Percentiles rank a stretch among this genome's conserved stretches.
Evolutionary conservation across 257 asterid species (phyloP).

Genomic region (Phtheirospermum japonicum): DNA sequence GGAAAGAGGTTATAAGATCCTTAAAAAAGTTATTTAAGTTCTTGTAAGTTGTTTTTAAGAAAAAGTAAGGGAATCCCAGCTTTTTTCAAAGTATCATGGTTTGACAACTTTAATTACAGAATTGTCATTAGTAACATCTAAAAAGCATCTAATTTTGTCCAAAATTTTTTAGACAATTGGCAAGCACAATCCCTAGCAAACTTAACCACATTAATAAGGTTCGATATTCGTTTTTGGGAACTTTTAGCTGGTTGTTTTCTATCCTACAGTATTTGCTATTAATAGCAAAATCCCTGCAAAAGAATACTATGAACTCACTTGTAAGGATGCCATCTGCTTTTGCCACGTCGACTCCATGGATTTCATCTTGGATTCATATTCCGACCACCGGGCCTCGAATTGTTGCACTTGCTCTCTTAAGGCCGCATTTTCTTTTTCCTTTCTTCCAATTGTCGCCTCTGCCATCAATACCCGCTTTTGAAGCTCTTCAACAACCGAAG

Average conservation of each 20-base stretch:
- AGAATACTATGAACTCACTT: conserved; percentile 40
- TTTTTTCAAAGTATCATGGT: neutral
- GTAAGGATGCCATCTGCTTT: conserved; percentile 58
- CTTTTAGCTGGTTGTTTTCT: conserved; percentile 2
- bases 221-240: neutral
- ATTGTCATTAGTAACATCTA: neutral
- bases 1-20: too few relatives aligned
- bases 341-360: conserved; percentile 63
- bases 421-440: conserved; percentile 55
- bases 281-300: conserved; percentile 3
- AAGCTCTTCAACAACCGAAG: conserved; percentile 51
- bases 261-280: neutral
- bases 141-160: too few relatives aligned
- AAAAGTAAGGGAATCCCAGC: neutral
- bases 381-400: conserved; percentile 48
- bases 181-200: too few relatives aligned
- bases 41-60: neutral
- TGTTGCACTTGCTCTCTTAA: conserved; percentile 51
- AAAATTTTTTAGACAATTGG: too few relatives aligned
- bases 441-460: conserved; percentile 44
- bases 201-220: too few relatives aligned
- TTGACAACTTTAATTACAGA: neutral
- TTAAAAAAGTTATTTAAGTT: too few relatives aligned
- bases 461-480: conserved; percentile 41
- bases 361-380: conserved; percentile 61